A percentile compares a stretch with the other conserved stretches of the same genome.
Conservation (phyloP, 495 filamentous ascomycete species). For the Penicillium ochrochloron region DNA sequence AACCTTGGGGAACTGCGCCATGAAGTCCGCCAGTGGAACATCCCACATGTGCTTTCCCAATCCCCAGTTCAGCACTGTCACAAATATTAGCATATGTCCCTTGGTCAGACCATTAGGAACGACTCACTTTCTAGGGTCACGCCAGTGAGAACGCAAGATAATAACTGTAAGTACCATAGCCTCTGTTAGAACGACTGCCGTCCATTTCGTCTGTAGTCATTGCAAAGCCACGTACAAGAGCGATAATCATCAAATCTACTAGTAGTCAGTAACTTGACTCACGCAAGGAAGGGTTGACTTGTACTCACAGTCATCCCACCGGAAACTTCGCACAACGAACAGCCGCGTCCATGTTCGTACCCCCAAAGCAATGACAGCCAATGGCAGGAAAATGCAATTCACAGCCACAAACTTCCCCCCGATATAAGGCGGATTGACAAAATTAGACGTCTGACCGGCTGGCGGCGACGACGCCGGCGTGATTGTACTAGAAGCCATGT, state of each 20-base stretch:
- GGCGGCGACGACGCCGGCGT: slow-evolving; percentile 40
- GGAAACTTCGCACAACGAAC: slow-evolving; percentile 41
- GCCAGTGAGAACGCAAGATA: slow-evolving; percentile 35
- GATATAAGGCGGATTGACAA: slow-evolving; percentile 31
- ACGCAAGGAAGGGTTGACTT: not conserved
- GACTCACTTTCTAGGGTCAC: slow-evolving; percentile 36
- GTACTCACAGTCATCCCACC: slow-evolving; percentile 46
- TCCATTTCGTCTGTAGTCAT: not conserved
- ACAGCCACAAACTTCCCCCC: slow-evolving; percentile 33
- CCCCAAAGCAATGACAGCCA: slow-evolving; percentile 35
- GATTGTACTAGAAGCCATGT: slow-evolving; percentile 29
- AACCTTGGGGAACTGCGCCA: slow-evolving; percentile 29
- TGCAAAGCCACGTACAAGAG: slow-evolving; percentile 31
- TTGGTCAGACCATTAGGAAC: not conserved
- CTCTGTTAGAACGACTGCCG: not conserved
- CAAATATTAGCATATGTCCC: not conserved
- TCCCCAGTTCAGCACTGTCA: slow-evolving; percentile 34
- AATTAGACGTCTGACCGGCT: slow-evolving; percentile 38
- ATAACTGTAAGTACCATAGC: slow-evolving; percentile 13
- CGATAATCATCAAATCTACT: slow-evolving; percentile 36
- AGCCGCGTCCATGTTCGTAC: slow-evolving; percentile 44
- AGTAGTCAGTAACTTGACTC: slow-evolving; percentile 5
- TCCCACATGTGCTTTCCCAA: slow-evolving; percentile 41
- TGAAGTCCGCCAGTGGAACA: slow-evolving; percentile 21
- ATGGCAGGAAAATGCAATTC: slow-evolving; percentile 35